Evolutionary conservation across 2,329 filamentous ascomycete species (phyloP), one percentile per base, ranked within the genome.

Genomic region (Malbranchea zuffiana): DNA sequence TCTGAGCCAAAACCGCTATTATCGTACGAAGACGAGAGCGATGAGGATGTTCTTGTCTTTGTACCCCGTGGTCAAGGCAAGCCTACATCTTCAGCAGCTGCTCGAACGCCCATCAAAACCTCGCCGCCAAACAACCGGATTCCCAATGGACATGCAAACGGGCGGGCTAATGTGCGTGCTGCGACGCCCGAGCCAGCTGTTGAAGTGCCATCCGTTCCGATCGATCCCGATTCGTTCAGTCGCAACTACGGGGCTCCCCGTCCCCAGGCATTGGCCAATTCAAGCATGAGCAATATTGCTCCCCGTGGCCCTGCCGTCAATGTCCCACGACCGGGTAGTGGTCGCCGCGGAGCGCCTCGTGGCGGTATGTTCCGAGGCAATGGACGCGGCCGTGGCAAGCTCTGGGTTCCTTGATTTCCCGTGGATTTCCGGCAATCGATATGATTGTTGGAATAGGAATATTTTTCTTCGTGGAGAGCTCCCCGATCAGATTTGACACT

Each of bases 201-300:
- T 12, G 63, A 65, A 43, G 57, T 67, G 11, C 64, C 64, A 1
- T 62, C 62, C 3, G 54, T 62, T 37, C 64, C 65, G 7, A 67
- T 67, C 29, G 64, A 67, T 35, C 64, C 64, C 1, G 56, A 67
- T 46, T 67, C 64, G 1, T 67, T 67, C 44, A 66, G 60, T 44
- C 62, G 64, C 12, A 57, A 56, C 16, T 50, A 62, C 20, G 55
- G 53, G 7, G 45, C 48, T 10, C 36, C 44, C 17, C 62, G 59
- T 40, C 43, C 44, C 27, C 43, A 43, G 18, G 40, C 49, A 4
- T 44, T 49, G 2, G 47, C 57, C 19, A 57, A 59, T 35, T 41
- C 54, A 32, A 57, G 51, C 41, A 50, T 50, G 2, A 19, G 29
- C 11, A 57, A 52, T 3, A 50, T 53, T 6, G 47, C 52, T n/a